Evolutionary conservation across 163 green algal species (phyloP), one percentile per base, ranked within the genome.

Genomic region (Chlorella variabilis): DNA sequence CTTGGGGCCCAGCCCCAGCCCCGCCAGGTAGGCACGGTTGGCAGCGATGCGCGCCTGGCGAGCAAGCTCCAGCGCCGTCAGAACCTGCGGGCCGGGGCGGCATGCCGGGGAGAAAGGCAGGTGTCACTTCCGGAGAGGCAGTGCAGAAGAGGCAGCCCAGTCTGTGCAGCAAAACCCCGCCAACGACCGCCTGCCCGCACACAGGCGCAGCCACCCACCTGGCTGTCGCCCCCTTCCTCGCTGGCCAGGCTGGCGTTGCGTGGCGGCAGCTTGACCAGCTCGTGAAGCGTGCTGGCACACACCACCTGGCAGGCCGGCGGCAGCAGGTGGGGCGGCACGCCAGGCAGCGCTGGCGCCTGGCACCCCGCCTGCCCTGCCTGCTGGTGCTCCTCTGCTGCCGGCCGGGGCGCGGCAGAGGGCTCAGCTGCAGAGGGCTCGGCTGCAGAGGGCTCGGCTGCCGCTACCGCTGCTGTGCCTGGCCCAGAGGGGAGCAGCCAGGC

Each of bases 61-160:
- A 1, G 77, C 84, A 63, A 91, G 81, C 82, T 92, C 86, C 48
- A 90, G 67, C 34, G 86, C 89, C 31, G 73, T 90, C 66, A 92
- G 27, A 17, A 82, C 69, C 58, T 90, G 82, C 36, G 41, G n/a
- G 36, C n/a, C n/a, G n/a, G n/a, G n/a, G n/a, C n/a, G n/a, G n/a
- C n/a, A n/a, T n/a, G n/a, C n/a, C n/a, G n/a, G n/a, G n/a, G n/a
- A n/a, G n/a, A n/a, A n/a, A n/a, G n/a, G n/a, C n/a, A n/a, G n/a
- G n/a, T n/a, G n/a, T n/a, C n/a, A n/a, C n/a, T n/a, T n/a, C n/a
- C n/a, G n/a, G n/a, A n/a, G n/a, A n/a, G n/a, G n/a, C n/a, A n/a
- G n/a, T n/a, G n/a, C n/a, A n/a, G n/a, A n/a, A n/a, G n/a, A n/a
- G n/a, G n/a, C n/a, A n/a, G n/a, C n/a, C n/a, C n/a, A n/a, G n/a